These are phyloP conservation scores for Arthrocladium fulminans DNA, from an alignment of 2,329 filamentous ascomycete species.

Conservation along the genomic window DNA sequence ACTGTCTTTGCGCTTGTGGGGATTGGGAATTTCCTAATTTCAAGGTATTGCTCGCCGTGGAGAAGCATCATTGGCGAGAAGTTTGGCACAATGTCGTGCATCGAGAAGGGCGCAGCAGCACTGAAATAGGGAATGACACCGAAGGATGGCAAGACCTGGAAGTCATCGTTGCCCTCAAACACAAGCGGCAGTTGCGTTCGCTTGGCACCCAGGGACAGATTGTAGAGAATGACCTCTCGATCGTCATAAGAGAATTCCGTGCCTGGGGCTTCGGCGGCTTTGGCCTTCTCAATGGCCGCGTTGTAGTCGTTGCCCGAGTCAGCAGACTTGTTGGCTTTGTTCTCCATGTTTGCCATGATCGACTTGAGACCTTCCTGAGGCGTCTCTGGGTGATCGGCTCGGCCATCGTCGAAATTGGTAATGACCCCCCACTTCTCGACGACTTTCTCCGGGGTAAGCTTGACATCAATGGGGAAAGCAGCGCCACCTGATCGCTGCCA, in stretches of 20 bases:
- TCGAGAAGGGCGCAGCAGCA: conserved; percentile 67
- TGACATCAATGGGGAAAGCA: conserved; percentile 80
- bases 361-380: conserved; percentile 68
- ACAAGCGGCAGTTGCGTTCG: conserved; percentile 77
- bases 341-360: conserved; percentile 76
- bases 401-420: conserved; percentile 75
- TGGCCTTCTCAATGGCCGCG: conserved; percentile 64
- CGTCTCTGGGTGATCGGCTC: conserved; percentile 77
- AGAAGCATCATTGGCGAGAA: conserved; percentile 98
- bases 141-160: conserved; percentile 79
- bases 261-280: conserved; percentile 61
- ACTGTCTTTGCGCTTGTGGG: conserved; percentile 39
- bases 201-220: conserved; percentile 87
- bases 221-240: conserved; percentile 87
- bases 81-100: conserved; percentile 81
- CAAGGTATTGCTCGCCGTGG: conserved; percentile 96
- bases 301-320: conserved; percentile 52
- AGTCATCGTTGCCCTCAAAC: conserved; percentile 83
- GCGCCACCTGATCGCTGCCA: conserved; percentile 90
- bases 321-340: conserved; percentile 53
- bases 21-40: conserved; percentile 87
- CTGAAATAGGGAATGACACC: conserved; percentile 93
- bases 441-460: conserved; percentile 77
- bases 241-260: conserved; percentile 78
- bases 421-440: conserved; percentile 67